Percentiles rank a stretch among this genome's conserved stretches.
Evolutionary conservation across 2,329 filamentous ascomycete species (phyloP).

Genomic region (Xylariaceae sp.): DNA sequence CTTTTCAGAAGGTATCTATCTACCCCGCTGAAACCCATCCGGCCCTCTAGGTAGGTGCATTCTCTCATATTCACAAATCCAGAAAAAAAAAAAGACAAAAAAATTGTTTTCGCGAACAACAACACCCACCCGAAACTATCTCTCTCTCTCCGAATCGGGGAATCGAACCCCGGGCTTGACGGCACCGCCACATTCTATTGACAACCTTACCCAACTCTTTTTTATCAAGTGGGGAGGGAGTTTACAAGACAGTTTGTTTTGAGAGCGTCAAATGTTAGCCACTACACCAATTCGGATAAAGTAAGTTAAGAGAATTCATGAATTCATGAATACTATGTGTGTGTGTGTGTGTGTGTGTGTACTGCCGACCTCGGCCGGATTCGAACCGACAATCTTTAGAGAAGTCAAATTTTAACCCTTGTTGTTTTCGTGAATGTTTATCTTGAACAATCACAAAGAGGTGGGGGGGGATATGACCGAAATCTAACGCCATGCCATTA

Average conservation of each 20-base stretch:
- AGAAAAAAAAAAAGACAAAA: background rate
- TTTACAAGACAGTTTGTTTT: background rate
- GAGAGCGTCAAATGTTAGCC: slow-evolving; percentile 35
- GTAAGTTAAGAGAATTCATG: background rate
- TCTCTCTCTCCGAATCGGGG: slow-evolving; percentile 24
- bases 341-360: no score
- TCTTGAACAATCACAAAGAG: no score
- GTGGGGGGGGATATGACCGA: slow-evolving; percentile 4
- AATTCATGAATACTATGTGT: no score
- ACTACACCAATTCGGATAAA: slow-evolving; percentile 32
- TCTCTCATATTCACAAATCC: no score
- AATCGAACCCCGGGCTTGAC: slow-evolving; percentile 28
- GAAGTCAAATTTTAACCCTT: background rate
- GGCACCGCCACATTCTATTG: background rate
- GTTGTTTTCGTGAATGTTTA: no score
- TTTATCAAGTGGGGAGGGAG: no score
- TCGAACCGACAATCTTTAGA: slow-evolving; percentile 22
- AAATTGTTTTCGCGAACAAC: background rate
- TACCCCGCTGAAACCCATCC: no score
- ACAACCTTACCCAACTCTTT: background rate
- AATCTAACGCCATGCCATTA: slow-evolving; percentile 21
- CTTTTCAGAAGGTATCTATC: no score
- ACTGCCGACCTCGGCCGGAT: slow-evolving; percentile 18
- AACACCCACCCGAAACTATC: background rate
- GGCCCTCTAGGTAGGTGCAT: no score